These are phyloP conservation scores for Phaffia tasmanica DNA, from an alignment of 768 basidiomycete genomes.

Conservation along the genomic window DNA sequence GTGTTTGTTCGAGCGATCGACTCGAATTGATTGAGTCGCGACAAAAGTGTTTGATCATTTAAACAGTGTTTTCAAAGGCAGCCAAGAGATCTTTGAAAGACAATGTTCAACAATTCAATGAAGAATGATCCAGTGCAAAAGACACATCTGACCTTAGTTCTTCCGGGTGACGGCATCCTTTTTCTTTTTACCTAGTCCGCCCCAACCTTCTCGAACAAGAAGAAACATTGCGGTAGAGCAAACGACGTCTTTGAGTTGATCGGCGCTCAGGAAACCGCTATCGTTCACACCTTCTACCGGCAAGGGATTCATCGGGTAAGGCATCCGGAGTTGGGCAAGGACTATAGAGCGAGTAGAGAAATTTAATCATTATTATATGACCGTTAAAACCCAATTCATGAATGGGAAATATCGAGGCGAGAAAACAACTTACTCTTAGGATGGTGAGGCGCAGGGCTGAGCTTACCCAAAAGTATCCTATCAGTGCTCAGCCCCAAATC, in stretches of 20 bases:
- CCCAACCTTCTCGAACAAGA: constrained; percentile 19
- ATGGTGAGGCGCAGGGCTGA: constrained; percentile 22
- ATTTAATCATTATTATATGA: no score
- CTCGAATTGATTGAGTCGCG: no score
- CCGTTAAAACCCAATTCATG: not conserved
- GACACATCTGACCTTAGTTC: no score
- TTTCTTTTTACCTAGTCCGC: constrained; percentile 17
- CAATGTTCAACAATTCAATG: no score
- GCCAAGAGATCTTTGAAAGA: no score
- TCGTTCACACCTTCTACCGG: constrained; percentile 5
- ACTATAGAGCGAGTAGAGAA: not conserved
- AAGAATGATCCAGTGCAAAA: no score
- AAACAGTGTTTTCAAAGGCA: no score
- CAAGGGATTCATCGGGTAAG: constrained; percentile 12
- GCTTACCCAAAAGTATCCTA: constrained; percentile 7
- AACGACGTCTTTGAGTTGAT: constrained; percentile 22
- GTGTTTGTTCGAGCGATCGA: no score
- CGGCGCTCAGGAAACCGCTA: not conserved
- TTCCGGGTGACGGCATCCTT: constrained; percentile 8
- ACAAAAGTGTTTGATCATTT: no score
- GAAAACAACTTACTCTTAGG: constrained; percentile 9
- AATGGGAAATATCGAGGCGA: not conserved
- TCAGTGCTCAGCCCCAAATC: not conserved
- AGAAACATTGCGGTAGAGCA: constrained; percentile 20
- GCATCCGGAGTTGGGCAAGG: constrained; percentile 23